These are phyloP conservation scores for Puccinia polysora DNA, from an alignment of 1,284 basidiomycete genomes.

Conservation along the genomic window DNA sequence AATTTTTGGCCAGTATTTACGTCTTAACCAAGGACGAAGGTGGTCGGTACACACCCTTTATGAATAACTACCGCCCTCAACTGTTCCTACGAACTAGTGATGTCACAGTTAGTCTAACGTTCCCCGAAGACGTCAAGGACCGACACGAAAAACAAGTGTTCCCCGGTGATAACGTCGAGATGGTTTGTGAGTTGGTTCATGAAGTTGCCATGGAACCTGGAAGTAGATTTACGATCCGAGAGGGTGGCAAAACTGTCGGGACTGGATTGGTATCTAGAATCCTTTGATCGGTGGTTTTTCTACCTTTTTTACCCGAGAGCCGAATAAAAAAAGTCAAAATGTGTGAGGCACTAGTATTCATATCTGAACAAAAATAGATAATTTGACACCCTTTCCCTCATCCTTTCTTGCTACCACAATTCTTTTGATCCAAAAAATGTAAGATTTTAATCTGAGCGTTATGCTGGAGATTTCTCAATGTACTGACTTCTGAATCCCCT, in stretches of 20 bases:
- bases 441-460: no score
- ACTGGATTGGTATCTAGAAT: slow-evolving; percentile 40
- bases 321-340: no score
- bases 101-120: slow-evolving; percentile 77
- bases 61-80: slow-evolving; percentile 92
- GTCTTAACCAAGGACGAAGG: slow-evolving; percentile 96
- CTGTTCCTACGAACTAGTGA: slow-evolving; percentile 95
- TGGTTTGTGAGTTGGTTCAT: slow-evolving; percentile 76
- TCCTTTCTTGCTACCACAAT: no score
- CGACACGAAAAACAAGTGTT: slow-evolving; percentile 68
- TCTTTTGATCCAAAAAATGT: no score
- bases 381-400: no score
- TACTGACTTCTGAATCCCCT: no score
- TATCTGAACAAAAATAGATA: no score
- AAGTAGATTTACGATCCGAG: slow-evolving; percentile 93
- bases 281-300: not conserved
- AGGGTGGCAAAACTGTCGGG: slow-evolving; percentile 77
- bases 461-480: no score
- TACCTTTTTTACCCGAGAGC: not conserved
- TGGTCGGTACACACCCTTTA: slow-evolving; percentile 96
- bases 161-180: slow-evolving; percentile 97
- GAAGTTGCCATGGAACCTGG: slow-evolving; percentile 90
- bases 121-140: slow-evolving; percentile 71
- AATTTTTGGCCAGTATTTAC: slow-evolving; percentile 89
- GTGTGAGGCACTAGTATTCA: no score